These are phyloP conservation scores for Russula ochroleuca DNA, from an alignment of 768 basidiomycete genomes.

Conservation along the genomic window DNA sequence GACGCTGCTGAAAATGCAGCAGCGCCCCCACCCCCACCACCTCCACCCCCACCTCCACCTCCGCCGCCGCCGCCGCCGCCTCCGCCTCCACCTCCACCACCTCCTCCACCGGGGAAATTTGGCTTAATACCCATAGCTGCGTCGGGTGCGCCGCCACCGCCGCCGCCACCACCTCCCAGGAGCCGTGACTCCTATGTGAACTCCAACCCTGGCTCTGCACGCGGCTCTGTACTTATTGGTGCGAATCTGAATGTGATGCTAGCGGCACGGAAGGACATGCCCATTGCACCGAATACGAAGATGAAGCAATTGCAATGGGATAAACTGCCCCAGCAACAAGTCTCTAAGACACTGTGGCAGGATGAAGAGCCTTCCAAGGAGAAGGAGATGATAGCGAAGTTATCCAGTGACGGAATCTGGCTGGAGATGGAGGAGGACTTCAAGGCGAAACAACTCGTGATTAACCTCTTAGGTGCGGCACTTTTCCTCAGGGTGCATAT, in stretches of 20 bases:
- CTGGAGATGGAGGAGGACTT: slow-evolving; percentile 97
- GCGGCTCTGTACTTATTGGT: slow-evolving; percentile 57
- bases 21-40: slow-evolving; percentile 28
- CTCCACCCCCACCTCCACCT: slow-evolving; percentile 31
- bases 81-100: slow-evolving; percentile 37
- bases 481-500: not conserved
- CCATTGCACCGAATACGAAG: slow-evolving; percentile 78
- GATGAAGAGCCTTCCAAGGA: slow-evolving; percentile 65
- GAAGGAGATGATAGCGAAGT: slow-evolving; percentile 72
- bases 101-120: slow-evolving; percentile 36
- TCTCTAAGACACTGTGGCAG: slow-evolving; percentile 82
- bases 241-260: slow-evolving; percentile 53
- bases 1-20: slow-evolving; percentile 36
- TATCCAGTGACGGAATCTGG: slow-evolving; percentile 86
- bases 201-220: slow-evolving; percentile 47
- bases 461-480: slow-evolving; percentile 74
- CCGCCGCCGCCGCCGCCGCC: slow-evolving; percentile 33
- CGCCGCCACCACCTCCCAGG: slow-evolving; percentile 38
- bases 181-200: slow-evolving; percentile 36
- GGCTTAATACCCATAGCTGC: slow-evolving; percentile 31
- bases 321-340: slow-evolving; percentile 87
- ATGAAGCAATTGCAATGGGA: slow-evolving; percentile 99
- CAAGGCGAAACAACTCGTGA: slow-evolving; percentile 91
- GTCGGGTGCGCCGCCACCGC: slow-evolving; percentile 34
- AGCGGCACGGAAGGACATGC: slow-evolving; percentile 76